These are phyloP conservation scores for Eimeria maxima DNA, from an alignment of 169 alveolate species.

Conservation along the genomic window DNA sequence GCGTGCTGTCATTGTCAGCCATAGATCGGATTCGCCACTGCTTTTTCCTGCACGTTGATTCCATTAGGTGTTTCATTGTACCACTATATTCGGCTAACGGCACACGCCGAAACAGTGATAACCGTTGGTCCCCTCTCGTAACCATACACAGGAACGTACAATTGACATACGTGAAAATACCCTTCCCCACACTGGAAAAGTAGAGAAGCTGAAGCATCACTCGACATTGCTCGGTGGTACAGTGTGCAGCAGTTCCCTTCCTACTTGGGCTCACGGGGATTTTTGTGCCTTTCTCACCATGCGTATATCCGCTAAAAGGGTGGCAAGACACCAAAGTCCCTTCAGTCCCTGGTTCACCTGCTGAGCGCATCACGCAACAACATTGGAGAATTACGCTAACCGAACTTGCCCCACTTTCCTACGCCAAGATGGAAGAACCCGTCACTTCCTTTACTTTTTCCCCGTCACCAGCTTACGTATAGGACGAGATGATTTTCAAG, in stretches of 20 bases:
- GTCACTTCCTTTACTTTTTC: background rate
- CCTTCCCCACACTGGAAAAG: background rate
- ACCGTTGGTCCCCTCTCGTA: background rate
- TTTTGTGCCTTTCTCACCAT: background rate
- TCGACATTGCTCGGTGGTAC: background rate
- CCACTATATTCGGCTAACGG: background rate
- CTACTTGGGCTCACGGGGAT: background rate
- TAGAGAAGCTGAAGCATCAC: background rate
- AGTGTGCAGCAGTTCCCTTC: background rate
- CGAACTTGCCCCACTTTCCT: background rate
- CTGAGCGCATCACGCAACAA: background rate
- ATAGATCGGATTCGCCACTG: background rate
- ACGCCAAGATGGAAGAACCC: background rate
- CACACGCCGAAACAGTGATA: background rate
- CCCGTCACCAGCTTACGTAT: background rate
- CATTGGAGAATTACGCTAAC: background rate
- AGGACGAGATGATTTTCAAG: slow-evolving; percentile 8
- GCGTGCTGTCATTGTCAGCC: background rate
- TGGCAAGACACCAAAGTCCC: background rate
- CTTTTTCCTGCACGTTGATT: background rate
- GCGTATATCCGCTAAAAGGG: background rate
- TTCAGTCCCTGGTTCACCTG: background rate
- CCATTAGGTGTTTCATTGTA: background rate
- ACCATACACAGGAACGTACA: background rate
- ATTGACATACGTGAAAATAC: background rate